phyloP scores from a whole-genome alignment of 345 rosid genomes.

The Aethionema arabicum region DNA sequence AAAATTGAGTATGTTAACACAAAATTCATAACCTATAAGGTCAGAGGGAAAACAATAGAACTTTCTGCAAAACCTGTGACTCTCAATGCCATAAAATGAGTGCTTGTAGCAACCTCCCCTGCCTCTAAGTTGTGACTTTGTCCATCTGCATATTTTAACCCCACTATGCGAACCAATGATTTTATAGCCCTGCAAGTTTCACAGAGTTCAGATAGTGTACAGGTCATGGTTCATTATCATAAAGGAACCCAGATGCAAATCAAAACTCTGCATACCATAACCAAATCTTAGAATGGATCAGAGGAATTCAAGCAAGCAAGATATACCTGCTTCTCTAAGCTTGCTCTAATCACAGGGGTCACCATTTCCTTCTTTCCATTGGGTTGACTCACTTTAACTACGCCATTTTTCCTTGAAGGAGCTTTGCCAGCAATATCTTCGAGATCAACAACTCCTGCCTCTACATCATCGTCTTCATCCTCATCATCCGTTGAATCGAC shows the following conservation, averaged over 20 bases:
- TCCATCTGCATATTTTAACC: constrained; percentile 98
- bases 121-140: constrained; percentile 98
- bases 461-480: constrained; percentile 29
- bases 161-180: constrained; percentile 98
- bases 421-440: constrained; percentile 97
- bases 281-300: not conserved
- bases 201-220: constrained; percentile 10
- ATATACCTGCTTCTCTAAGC: constrained; percentile 82
- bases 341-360: constrained; percentile 91
- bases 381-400: constrained; percentile 41
- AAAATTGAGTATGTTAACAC: not conserved
- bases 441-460: constrained; percentile 58
- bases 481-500: constrained; percentile 44
- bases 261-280: not conserved
- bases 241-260: not conserved
- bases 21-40: constrained; percentile 7
- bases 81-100: constrained; percentile 96
- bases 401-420: constrained; percentile 54
- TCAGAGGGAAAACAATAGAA: constrained; percentile 11
- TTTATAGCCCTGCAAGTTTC: constrained; percentile 82
- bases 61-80: constrained; percentile 69
- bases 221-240: not conserved
- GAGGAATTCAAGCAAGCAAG: not conserved
- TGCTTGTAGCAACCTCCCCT: constrained; percentile 99
- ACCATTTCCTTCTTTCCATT: constrained; percentile 85